Conservation (phyloP, 2,329 filamentous ascomycete genomes). For the Colletotrichum spaethianum region DNA sequence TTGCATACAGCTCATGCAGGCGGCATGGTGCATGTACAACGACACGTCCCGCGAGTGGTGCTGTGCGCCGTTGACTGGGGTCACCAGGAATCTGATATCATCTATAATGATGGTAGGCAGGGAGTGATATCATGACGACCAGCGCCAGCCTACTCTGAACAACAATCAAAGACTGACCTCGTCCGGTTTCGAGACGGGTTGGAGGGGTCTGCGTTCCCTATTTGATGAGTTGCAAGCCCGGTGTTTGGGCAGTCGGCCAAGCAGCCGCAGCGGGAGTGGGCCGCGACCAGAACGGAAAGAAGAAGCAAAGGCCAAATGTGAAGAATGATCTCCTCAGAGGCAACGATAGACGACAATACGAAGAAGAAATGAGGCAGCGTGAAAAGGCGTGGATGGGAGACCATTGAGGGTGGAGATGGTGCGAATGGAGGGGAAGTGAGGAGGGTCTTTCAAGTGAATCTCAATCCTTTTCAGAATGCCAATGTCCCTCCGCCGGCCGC, state of each 20-base stretch:
- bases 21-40: conserved; percentile 36
- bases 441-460: conserved; percentile 24
- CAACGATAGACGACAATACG: conserved; percentile 30
- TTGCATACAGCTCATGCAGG: conserved; percentile 40
- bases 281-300: background rate
- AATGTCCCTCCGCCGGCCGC: background rate
- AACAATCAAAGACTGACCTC: conserved; percentile 1
- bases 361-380: conserved; percentile 39
- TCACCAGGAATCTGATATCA: conserved; percentile 32
- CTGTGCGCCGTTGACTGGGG: conserved; percentile 30
- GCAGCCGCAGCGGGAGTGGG: background rate
- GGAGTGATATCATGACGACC: conserved; percentile 31
- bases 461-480: background rate
- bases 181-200: background rate
- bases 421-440: conserved; percentile 15
- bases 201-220: background rate
- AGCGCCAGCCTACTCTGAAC: conserved; percentile 23
- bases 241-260: background rate
- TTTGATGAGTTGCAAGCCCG: background rate
- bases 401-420: conserved; percentile 38
- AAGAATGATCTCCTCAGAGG: conserved; percentile 10
- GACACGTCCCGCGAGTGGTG: conserved; percentile 39
- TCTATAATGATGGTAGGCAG: conserved; percentile 18
- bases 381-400: conserved; percentile 29
- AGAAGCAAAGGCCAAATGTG: background rate